Conservation (phyloP, 2,329 filamentous ascomycete species). For the Aciculosporium take region DNA sequence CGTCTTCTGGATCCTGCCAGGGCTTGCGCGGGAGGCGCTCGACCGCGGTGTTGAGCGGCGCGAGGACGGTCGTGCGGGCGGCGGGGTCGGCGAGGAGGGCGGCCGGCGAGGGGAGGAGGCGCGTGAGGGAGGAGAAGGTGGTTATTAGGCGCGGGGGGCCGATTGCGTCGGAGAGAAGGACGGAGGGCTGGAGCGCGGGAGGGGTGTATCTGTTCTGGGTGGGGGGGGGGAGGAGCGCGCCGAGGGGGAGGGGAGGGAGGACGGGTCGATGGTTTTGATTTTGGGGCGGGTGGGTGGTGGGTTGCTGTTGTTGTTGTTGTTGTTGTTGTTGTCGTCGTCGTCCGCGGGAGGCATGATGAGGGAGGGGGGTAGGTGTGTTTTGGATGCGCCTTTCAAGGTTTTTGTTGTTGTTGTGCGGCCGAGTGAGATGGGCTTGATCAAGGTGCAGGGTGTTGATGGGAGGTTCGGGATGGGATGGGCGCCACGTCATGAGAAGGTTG, state of each 20-base stretch:
- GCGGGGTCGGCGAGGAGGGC: constrained; percentile 51
- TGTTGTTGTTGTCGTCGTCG: too few relatives aligned
- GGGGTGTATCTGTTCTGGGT: constrained; percentile 1
- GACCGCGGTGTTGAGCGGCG: constrained; percentile 73
- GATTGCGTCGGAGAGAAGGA: constrained; percentile 74
- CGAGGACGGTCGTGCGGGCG: constrained; percentile 70
- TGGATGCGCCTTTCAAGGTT: too few relatives aligned
- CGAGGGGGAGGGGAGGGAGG: constrained; percentile 3
- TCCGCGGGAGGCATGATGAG: not conserved
- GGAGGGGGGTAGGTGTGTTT: not conserved
- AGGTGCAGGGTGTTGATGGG: not conserved
- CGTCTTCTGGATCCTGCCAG: constrained; percentile 56
- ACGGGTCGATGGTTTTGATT: constrained; percentile 3
- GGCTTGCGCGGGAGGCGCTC: constrained; percentile 69
- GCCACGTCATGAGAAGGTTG: not conserved
- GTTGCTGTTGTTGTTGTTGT: too few relatives aligned
- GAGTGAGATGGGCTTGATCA: not conserved
- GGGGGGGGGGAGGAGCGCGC: constrained; percentile 11
- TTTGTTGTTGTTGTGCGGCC: too few relatives aligned
- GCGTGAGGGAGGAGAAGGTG: constrained; percentile 68
- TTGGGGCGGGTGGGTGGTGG: constrained; percentile 1
- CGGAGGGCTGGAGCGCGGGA: constrained; percentile 21
- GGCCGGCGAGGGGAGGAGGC: constrained; percentile 57
- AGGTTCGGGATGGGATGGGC: not conserved
- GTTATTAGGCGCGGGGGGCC: constrained; percentile 65